Evolutionary conservation across 2,329 filamentous ascomycete species (phyloP).

Genomic region (Elsinoe arachidis): DNA sequence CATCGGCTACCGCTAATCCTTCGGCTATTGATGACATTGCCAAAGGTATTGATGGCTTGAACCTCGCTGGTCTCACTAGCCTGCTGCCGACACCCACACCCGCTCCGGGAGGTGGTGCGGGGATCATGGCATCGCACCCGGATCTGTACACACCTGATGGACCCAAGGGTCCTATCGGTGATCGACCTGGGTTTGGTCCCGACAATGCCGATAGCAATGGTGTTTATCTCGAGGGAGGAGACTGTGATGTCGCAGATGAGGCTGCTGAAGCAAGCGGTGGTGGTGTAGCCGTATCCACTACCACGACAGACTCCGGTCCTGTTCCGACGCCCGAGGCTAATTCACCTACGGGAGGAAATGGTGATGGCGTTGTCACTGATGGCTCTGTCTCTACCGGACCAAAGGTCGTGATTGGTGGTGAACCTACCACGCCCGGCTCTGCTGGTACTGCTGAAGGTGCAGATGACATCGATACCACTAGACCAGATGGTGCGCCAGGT

Average conservation of each 20-base stretch:
- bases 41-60: not conserved
- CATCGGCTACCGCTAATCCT: not conserved
- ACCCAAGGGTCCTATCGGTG: not conserved
- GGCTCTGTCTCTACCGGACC: no score
- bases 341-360: not conserved
- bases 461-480: not conserved
- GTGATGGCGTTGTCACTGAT: not conserved
- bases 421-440: not conserved
- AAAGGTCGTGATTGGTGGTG: not conserved
- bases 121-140: not conserved
- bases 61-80: not conserved
- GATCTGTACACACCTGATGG: slow-evolving; percentile 2
- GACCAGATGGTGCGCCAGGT: not conserved
- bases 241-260: not conserved
- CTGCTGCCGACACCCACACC: not conserved
- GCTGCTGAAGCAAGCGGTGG: not conserved
- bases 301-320: not conserved
- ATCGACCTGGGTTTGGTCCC: not conserved
- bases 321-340: not conserved
- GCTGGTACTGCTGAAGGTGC: not conserved
- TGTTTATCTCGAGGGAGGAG: not conserved
- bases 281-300: not conserved
- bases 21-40: not conserved
- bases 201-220: slow-evolving; percentile 9
- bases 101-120: not conserved